Base-by-base conservation (phyloP, 768 basidiomycete species). In the Lactarius psammicola region DNA sequence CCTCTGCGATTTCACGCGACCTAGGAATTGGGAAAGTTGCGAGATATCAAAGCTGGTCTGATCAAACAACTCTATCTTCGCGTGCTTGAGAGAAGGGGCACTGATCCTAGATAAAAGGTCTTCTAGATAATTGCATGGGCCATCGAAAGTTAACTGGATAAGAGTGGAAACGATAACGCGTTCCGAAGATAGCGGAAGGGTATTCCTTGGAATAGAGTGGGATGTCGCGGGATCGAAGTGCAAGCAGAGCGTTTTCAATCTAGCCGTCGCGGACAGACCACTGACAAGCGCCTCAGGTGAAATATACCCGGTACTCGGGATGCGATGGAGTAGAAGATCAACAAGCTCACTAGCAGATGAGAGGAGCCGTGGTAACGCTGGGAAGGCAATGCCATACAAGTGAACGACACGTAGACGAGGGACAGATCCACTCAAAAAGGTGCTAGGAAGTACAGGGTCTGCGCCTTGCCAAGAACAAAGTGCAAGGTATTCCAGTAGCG, bases 221-320 rank as follows among this genome's bases (percentile, higher is more conserved):
- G 49, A n/a, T 2, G 49, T 46, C 23, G 46, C 20, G 46, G n/a
- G 10, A 17, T 31, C 13, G 18, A 61, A 61, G 7, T 42, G 36
- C 9, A 55, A 1, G 30, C 18, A 11, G 2, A 62, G 61, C 15
- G 23, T 40, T 33, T 56, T 23, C 1, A 62, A 54, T 20, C 36
- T 38, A 23, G 40, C n/a, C 54, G 34, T 62, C 7, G 61, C 54
- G 13, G 61, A 55, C 51, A 62, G 54, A 28, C 30, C 9, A 20
- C 34, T 3, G 38, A 62, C 38, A 26, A 62, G 54, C 30, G 61
- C 61, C 2, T 54, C 61, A 4, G 54, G 30, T 0, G 54, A 42
- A 26, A 56, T 44, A 18, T n/a, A 31, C 26, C 23, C 28, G 7
- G 31, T 20, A 10, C 36, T 30, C 36, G 53, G 54, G 28, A 62